These are phyloP conservation scores for Anthracocystis walkeri DNA, from an alignment of 1,284 basidiomycete genomes.

Conservation along the genomic window DNA sequence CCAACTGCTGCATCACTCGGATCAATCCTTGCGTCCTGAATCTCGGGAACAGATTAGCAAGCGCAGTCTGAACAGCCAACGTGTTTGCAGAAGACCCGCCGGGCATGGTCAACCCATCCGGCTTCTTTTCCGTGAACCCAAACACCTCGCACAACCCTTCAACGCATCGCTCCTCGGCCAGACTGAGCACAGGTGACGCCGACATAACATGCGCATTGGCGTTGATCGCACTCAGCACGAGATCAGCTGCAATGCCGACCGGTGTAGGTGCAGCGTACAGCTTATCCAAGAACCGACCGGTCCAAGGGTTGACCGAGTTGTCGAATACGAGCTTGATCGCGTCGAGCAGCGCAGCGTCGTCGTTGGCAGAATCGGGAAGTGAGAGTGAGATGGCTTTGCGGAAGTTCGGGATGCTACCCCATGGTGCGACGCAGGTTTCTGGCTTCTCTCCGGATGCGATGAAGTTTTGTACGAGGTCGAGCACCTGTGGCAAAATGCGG, in stretches of 20 bases:
- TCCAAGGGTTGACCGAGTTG: slow-evolving; percentile 66
- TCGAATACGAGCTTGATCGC: slow-evolving; percentile 50
- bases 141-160: slow-evolving; percentile 54
- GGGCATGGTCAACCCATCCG: slow-evolving; percentile 67
- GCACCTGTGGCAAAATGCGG: slow-evolving; percentile 38
- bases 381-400: slow-evolving; percentile 36
- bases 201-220: slow-evolving; percentile 71
- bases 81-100: slow-evolving; percentile 71
- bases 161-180: slow-evolving; percentile 64
- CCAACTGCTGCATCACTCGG: slow-evolving; percentile 43
- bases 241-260: slow-evolving; percentile 69
- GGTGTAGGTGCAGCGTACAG: slow-evolving; percentile 70
- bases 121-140: slow-evolving; percentile 61
- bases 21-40: slow-evolving; percentile 67
- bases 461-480: slow-evolving; percentile 42
- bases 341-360: slow-evolving; percentile 41
- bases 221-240: slow-evolving; percentile 70
- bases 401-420: slow-evolving; percentile 41
- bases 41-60: slow-evolving; percentile 68
- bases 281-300: slow-evolving; percentile 66
- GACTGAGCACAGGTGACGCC: slow-evolving; percentile 70
- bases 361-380: slow-evolving; percentile 28
- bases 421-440: slow-evolving; percentile 38
- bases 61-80: slow-evolving; percentile 70
- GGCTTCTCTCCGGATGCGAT: slow-evolving; percentile 43